Conservation (phyloP, 1,284 basidiomycete genomes). For the Ceratobasidium papillatum region DNA sequence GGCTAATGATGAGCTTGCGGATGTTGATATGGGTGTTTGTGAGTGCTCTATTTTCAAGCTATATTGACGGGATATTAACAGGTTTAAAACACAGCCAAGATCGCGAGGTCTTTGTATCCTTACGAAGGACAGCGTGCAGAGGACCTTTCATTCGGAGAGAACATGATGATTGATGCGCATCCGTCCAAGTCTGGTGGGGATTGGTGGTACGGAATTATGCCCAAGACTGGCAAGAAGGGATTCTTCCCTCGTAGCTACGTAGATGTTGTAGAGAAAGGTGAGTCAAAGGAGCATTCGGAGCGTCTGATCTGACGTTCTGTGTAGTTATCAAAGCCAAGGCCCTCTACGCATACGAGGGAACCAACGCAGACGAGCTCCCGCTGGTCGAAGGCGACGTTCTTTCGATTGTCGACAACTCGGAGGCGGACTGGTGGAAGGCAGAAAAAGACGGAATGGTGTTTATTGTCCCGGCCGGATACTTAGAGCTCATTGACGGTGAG, state of each 20-base stretch:
- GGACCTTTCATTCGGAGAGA: constrained; percentile 87
- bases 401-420: constrained; percentile 79
- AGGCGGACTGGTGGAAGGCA: constrained; percentile 93
- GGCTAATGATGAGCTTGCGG: constrained; percentile 67
- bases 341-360: constrained; percentile 77
- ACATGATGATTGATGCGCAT: constrained; percentile 80
- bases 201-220: constrained; percentile 92
- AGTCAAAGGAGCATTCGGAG: constrained; percentile 48
- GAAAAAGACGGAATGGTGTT: constrained; percentile 84
- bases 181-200: constrained; percentile 85
- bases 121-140: constrained; percentile 87
- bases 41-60: constrained; percentile 47
- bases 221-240: constrained; percentile 75
- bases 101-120: constrained; percentile 80
- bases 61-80: constrained; percentile 25
- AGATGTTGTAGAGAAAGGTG: constrained; percentile 72
- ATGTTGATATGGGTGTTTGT: constrained; percentile 79
- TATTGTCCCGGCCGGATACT: constrained; percentile 88
- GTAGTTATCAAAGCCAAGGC: constrained; percentile 72
- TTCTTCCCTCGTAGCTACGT: constrained; percentile 95
- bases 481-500: constrained; percentile 89
- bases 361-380: constrained; percentile 78
- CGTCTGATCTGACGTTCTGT: constrained; percentile 30
- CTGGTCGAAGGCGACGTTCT: constrained; percentile 82
- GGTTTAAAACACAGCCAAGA: constrained; percentile 60